phyloP scores from a whole-genome alignment of 148 eudicot genomes.

The Fagopyrum tataricum region DNA sequence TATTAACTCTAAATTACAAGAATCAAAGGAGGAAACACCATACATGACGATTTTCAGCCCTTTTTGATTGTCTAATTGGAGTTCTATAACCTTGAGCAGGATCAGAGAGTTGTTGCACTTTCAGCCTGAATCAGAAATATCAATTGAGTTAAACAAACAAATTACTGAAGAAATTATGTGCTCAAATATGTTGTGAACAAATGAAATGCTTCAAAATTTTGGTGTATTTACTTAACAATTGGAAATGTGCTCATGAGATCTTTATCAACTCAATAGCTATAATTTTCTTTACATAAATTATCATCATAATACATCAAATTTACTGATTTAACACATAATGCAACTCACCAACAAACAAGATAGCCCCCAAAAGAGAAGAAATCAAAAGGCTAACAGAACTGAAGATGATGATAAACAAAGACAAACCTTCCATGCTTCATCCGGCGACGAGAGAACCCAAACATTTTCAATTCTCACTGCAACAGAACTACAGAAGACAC shows the following conservation, averaged over 20 bases:
- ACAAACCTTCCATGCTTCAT: slow-evolving; percentile 87
- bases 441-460: slow-evolving; percentile 47
- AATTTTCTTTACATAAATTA: no score
- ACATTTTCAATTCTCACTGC: slow-evolving; percentile 7
- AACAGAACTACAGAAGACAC: not conserved
- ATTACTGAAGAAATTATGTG: not conserved
- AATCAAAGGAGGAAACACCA: not conserved
- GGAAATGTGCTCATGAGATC: not conserved
- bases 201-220: not conserved
- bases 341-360: not conserved
- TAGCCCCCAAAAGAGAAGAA: not conserved
- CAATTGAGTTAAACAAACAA: not conserved
- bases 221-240: not conserved
- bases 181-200: not conserved
- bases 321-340: slow-evolving; percentile 1
- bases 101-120: slow-evolving; percentile 78
- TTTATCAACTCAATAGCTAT: not conserved
- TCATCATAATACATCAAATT: not conserved
- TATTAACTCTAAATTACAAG: not conserved
- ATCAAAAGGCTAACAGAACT: not conserved
- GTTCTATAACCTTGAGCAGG: slow-evolving; percentile 71
- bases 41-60: slow-evolving; percentile 43
- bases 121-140: slow-evolving; percentile 39
- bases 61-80: slow-evolving; percentile 66
- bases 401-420: not conserved